Percentiles rank a stretch among this genome's conserved stretches.
Conservation (phyloP, 805 yeast species). For the Tetrapisispora fleetii region DNA sequence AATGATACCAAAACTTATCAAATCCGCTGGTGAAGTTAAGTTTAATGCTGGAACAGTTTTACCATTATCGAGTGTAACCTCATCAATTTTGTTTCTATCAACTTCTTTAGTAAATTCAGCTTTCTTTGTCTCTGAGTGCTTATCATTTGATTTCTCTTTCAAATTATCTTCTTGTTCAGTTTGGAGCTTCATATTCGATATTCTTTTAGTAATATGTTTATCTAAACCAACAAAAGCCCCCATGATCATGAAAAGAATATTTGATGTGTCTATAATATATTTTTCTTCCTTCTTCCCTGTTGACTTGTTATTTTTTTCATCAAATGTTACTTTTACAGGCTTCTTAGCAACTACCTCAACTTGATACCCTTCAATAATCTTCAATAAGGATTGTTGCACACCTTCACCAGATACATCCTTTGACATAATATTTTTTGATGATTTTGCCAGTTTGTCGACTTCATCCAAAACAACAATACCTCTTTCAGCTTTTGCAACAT, state of each 20-base stretch:
- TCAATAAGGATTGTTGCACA: slow-evolving; percentile 50
- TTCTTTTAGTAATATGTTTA: slow-evolving; percentile 35
- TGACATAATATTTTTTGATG: slow-evolving; percentile 37
- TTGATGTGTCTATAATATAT: slow-evolving; percentile 43
- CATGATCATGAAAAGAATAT: slow-evolving; percentile 46
- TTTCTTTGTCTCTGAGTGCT: slow-evolving; percentile 3
- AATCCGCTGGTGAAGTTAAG: slow-evolving; percentile 40
- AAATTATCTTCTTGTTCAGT: slow-evolving; percentile 8
- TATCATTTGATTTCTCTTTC: slow-evolving; percentile 1
- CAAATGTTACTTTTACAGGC: slow-evolving; percentile 27
- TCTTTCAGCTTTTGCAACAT: slow-evolving; percentile 42
- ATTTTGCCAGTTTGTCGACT: slow-evolving; percentile 46
- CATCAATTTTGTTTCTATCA: slow-evolving; percentile 23
- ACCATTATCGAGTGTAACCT: slow-evolving; percentile 32
- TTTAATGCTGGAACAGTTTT: slow-evolving; percentile 35
- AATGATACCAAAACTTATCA: slow-evolving; percentile 44
- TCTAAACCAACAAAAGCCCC: slow-evolving; percentile 58
- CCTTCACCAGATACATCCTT: slow-evolving; percentile 59
- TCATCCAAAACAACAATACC: slow-evolving; percentile 56
- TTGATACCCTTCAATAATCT: slow-evolving; percentile 47
- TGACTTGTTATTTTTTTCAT: slow-evolving; percentile 24
- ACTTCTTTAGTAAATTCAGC: neutral
- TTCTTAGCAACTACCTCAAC: slow-evolving; percentile 40
- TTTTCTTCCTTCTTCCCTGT: slow-evolving; percentile 33
- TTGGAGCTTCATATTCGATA: slow-evolving; percentile 16